phyloP scores from a whole-genome alignment of 805 yeast genomes.

The Sugiyamaella smithiae region DNA sequence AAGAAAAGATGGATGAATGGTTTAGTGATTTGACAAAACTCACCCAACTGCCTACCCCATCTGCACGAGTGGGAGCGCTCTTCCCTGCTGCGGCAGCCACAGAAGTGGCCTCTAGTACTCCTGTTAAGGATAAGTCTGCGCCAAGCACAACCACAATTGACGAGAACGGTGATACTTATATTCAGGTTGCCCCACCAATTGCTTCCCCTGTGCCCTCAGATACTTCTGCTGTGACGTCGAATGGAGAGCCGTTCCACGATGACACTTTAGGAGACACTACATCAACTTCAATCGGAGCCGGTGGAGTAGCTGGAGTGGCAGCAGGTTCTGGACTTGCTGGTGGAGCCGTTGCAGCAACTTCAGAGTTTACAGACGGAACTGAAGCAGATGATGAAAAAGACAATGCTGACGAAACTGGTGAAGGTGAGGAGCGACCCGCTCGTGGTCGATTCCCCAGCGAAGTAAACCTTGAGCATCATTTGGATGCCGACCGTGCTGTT shows the following conservation, averaged over 20 bases:
- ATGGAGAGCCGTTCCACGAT: constrained; percentile 26
- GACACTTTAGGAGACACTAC: background rate
- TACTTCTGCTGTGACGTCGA: constrained; percentile 28
- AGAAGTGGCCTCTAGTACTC: constrained; percentile 8
- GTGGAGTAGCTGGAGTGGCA: background rate
- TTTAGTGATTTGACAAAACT: constrained; percentile 69
- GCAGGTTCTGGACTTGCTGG: background rate
- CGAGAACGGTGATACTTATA: constrained; percentile 10
- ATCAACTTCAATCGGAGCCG: background rate
- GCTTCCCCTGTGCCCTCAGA: constrained; percentile 25
- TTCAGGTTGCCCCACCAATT: constrained; percentile 18
- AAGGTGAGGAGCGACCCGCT: constrained; percentile 8
- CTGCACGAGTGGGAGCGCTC: constrained; percentile 26
- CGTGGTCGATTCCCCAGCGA: constrained; percentile 27
- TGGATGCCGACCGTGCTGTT: constrained; percentile 17
- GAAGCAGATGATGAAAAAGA: background rate
- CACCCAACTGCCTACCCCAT: constrained; percentile 60
- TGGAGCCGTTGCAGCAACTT: background rate
- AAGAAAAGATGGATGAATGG: constrained; percentile 81
- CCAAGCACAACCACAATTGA: constrained; percentile 1
- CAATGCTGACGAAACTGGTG: background rate
- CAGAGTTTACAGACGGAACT: background rate
- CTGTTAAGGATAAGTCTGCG: constrained; percentile 6
- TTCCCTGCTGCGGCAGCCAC: constrained; percentile 9
- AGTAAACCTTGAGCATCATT: constrained; percentile 22